Evolutionary conservation across 1,139 yeast genomes (phyloP).

Genomic region (Chernovozyma sophiae-reginae): DNA sequence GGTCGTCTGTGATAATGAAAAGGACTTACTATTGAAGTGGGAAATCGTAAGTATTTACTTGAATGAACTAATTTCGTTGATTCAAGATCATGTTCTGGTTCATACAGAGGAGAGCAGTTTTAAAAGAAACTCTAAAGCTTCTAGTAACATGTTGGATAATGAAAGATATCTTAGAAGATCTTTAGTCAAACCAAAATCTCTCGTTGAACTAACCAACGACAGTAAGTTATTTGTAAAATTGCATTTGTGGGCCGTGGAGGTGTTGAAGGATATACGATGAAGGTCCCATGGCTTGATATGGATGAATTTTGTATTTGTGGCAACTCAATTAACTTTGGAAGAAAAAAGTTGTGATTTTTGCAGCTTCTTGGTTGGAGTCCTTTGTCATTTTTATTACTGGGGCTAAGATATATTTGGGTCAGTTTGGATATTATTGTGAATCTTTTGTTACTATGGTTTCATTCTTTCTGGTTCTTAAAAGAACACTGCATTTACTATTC

Average conservation of each 20-base stretch:
- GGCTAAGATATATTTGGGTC: too few species aligned
- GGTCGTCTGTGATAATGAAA: constrained; percentile 57
- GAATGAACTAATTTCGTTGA: constrained; percentile 44
- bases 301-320: too few species aligned
- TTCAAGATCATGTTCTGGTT: constrained; percentile 41
- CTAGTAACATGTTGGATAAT: constrained; percentile 33
- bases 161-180: constrained; percentile 53
- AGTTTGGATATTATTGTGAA: too few species aligned
- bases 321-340: too few species aligned
- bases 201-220: constrained; percentile 60
- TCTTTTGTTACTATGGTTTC: too few species aligned
- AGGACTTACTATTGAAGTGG: constrained; percentile 54
- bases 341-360: too few species aligned
- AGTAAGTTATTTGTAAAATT: constrained; percentile 55
- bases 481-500: too few species aligned
- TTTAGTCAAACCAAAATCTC: constrained; percentile 51
- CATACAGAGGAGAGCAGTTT: constrained; percentile 12
- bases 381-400: too few species aligned
- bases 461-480: too few species aligned
- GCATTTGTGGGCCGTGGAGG: constrained; percentile 62
- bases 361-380: too few species aligned
- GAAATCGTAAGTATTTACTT: constrained; percentile 49
- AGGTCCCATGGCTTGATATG: neutral
- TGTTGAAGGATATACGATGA: constrained; percentile 25
- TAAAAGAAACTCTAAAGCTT: constrained; percentile 5